Evolutionary conservation across 2,329 filamentous ascomycete genomes (phyloP).

Genomic region (Aureobasidium lini): DNA sequence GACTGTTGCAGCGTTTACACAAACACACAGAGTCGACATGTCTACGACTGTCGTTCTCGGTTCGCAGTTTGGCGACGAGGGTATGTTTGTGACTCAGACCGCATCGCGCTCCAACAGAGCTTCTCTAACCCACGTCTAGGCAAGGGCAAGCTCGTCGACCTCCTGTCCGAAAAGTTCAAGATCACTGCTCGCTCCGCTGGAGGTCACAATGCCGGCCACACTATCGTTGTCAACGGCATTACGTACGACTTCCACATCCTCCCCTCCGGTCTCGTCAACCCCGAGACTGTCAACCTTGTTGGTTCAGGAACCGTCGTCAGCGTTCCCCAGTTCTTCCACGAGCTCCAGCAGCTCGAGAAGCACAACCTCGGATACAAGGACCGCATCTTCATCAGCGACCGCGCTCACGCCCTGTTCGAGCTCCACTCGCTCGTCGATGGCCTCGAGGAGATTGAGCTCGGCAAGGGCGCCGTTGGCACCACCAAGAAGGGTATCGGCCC

Average conservation of each 20-base stretch:
- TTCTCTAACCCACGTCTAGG: constrained; percentile 13
- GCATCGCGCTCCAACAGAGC: neutral
- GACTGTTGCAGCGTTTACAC: neutral
- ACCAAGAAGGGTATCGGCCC: constrained; percentile 45
- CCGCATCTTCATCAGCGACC: constrained; percentile 57
- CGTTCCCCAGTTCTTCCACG: constrained; percentile 59
- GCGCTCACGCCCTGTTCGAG: constrained; percentile 57
- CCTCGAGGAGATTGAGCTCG: constrained; percentile 49
- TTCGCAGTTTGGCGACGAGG: constrained; percentile 55
- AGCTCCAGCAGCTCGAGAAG: constrained; percentile 52
- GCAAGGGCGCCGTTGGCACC: constrained; percentile 44
- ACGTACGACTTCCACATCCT: constrained; percentile 54
- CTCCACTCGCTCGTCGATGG: constrained; percentile 62
- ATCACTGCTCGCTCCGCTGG: constrained; percentile 53
- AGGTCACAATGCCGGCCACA: constrained; percentile 54
- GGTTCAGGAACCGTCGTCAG: constrained; percentile 60
- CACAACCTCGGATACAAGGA: constrained; percentile 53
- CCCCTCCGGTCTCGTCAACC: constrained; percentile 63
- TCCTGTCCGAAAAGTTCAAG: constrained; percentile 38
- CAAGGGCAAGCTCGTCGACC: constrained; percentile 53
- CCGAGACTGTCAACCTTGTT: constrained; percentile 64
- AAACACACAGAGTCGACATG: constrained; percentile 21
- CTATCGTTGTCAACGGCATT: constrained; percentile 35
- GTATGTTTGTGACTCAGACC: constrained; percentile 13
- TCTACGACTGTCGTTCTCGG: constrained; percentile 50